Evolutionary conservation across 352 stramenopile genomes (phyloP).

Genomic region (Phytophthora tentaculata): DNA sequence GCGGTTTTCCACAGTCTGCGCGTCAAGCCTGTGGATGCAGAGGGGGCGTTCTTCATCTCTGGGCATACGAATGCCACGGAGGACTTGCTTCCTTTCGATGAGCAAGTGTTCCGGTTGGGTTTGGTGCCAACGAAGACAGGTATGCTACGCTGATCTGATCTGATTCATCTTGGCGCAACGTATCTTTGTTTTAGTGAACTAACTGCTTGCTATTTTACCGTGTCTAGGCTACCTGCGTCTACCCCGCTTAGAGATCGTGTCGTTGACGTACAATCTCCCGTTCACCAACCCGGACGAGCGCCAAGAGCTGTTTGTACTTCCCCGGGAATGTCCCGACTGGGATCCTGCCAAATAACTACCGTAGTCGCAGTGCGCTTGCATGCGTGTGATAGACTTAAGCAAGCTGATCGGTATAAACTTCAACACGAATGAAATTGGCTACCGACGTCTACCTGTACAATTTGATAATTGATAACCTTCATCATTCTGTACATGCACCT

Average conservation of each 20-base stretch:
- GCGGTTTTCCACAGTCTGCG: conserved; percentile 69
- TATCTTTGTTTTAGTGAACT: conserved; percentile 9
- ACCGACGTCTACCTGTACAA: too few relatives aligned
- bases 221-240: conserved; percentile 68
- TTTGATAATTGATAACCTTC: too few relatives aligned
- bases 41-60: conserved; percentile 78
- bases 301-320: conserved; percentile 79
- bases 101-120: conserved; percentile 67
- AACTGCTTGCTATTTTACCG: conserved; percentile 12
- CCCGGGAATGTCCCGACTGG: conserved; percentile 64
- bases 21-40: conserved; percentile 74
- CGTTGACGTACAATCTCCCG: conserved; percentile 66
- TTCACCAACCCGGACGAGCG: conserved; percentile 75
- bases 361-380: not conserved
- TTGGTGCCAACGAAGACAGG: conserved; percentile 82
- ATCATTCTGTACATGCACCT: not conserved
- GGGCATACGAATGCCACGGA: conserved; percentile 77
- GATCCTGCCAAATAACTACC: conserved; percentile 14
- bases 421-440: conserved; percentile 14
- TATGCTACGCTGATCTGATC: conserved; percentile 35
- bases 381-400: conserved; percentile 31
- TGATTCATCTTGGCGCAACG: not conserved
- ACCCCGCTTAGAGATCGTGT: conserved; percentile 79
- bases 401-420: conserved; percentile 27
- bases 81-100: conserved; percentile 74